These are phyloP conservation scores for Eudorina sp. DNA, from an alignment of 139 green algal genomes.

Conservation along the genomic window DNA sequence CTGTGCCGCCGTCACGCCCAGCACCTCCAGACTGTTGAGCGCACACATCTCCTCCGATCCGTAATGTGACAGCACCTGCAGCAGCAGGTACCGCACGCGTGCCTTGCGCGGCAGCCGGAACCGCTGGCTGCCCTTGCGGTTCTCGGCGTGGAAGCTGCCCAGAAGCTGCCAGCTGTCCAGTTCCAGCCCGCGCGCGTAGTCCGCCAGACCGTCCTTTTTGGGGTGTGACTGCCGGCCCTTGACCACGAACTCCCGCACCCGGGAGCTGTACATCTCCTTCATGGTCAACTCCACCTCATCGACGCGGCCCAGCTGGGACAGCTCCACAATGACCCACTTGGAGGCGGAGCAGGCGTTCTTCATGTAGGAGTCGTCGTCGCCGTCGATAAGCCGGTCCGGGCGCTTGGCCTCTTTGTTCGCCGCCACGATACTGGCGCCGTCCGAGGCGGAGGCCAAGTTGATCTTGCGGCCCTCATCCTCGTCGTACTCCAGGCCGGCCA, in stretches of 20 bases:
- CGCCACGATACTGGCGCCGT: slow-evolving; percentile 84
- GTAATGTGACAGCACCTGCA: slow-evolving; percentile 80
- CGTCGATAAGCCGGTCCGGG: slow-evolving; percentile 80
- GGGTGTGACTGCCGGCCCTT: slow-evolving; percentile 63
- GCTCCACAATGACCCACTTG: slow-evolving; percentile 90
- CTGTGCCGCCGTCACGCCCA: slow-evolving; percentile 84
- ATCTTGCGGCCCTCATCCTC: slow-evolving; percentile 55
- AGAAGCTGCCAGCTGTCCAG: slow-evolving; percentile 78
- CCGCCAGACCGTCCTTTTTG: slow-evolving; percentile 60
- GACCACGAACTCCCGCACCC: slow-evolving; percentile 71
- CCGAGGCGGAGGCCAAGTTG: slow-evolving; percentile 57
- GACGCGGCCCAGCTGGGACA: slow-evolving; percentile 77
- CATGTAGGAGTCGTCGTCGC: slow-evolving; percentile 88
- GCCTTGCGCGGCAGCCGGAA: slow-evolving; percentile 66
- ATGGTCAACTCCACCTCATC: slow-evolving; percentile 76
- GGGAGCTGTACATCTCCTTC: slow-evolving; percentile 87
- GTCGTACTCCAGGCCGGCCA: slow-evolving; percentile 5
- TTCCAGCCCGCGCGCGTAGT: slow-evolving; percentile 64
- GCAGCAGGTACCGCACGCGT: slow-evolving; percentile 79
- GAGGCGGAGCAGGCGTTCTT: slow-evolving; percentile 82
- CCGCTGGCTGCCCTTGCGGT: slow-evolving; percentile 80
- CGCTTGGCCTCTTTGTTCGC: slow-evolving; percentile 84
- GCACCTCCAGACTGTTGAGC: slow-evolving; percentile 86
- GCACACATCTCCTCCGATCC: slow-evolving; percentile 87
- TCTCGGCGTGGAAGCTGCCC: slow-evolving; percentile 81